Conservation (phyloP, 495 filamentous ascomycete species). For the Mytilinidion resinicola region DNA sequence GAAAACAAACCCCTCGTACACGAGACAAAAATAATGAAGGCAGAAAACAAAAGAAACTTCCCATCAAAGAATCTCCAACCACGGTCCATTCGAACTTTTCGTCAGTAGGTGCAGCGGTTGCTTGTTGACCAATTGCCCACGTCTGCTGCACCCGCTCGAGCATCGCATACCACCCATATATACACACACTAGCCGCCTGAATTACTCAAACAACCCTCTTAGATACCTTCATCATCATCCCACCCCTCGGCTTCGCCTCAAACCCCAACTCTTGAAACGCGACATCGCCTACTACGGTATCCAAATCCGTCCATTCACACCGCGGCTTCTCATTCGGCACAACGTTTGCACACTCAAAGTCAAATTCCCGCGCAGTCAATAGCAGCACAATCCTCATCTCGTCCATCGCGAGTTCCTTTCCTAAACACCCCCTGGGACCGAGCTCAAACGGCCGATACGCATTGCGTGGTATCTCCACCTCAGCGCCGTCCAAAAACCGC, state of each 20-base stretch:
- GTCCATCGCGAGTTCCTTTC: conserved; percentile 20
- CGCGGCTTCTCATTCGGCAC: conserved; percentile 8
- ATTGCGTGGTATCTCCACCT: neutral
- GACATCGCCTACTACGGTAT: conserved; percentile 14
- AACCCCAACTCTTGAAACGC: conserved; percentile 21
- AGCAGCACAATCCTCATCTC: conserved; percentile 16
- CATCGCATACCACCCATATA: too few species aligned
- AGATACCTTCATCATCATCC: conserved; percentile 17
- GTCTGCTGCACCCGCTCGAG: too few species aligned
- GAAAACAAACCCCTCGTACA: too few species aligned
- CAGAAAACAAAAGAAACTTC: too few species aligned
- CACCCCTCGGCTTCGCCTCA: conserved; percentile 18
- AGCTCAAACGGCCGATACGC: conserved; percentile 19
- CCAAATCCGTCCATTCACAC: conserved; percentile 14
- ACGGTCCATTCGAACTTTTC: too few species aligned
- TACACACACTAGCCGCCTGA: neutral
- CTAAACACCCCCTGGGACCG: conserved; percentile 15
- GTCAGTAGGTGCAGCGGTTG: too few species aligned
- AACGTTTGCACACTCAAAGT: conserved; percentile 17
- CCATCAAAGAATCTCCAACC: too few species aligned
- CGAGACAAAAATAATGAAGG: too few species aligned
- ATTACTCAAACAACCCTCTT: neutral
- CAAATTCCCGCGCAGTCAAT: conserved; percentile 19
- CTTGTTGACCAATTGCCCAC: too few species aligned
- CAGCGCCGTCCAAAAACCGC: neutral